Percentiles rank a stretch among this genome's conserved stretches.
These are phyloP conservation scores for Bonia amplexicaulis DNA, from an alignment of 176 grass and related monocot species.

Conservation along the genomic window DNA sequence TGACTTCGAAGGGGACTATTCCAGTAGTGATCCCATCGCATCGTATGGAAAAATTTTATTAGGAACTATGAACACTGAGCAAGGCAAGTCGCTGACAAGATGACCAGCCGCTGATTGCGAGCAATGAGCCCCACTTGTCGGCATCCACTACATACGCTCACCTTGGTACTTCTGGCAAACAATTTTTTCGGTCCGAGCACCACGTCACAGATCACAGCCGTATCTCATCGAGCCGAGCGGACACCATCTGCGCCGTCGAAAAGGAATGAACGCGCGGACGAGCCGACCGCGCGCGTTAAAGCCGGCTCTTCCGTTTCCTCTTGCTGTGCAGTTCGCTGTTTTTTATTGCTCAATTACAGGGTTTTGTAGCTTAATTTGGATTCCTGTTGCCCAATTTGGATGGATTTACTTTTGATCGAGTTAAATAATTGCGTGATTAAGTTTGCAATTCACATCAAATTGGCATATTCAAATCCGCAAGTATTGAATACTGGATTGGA, in stretches of 20 bases:
- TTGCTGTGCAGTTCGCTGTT: conserved; percentile 28
- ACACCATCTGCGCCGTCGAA: too few relatives aligned
- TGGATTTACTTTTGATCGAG: background rate
- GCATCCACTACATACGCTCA: too few relatives aligned
- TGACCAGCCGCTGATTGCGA: too few relatives aligned
- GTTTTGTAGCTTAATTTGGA: conserved; percentile 6
- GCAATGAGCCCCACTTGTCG: too few relatives aligned
- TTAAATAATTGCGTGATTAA: background rate
- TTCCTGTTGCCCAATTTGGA: background rate
- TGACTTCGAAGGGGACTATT: too few relatives aligned
- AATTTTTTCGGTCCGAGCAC: background rate
- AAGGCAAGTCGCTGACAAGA: too few relatives aligned
- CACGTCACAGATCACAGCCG: background rate
- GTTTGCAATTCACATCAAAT: background rate
- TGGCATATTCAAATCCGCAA: background rate
- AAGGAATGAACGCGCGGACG: background rate
- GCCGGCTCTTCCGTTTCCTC: conserved; percentile 35
- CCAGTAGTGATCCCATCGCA: too few relatives aligned
- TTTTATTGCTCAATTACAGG: background rate
- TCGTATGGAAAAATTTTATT: too few relatives aligned
- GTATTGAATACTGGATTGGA: background rate
- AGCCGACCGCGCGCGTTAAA: conserved; percentile 33
- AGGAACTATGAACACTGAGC: too few relatives aligned
- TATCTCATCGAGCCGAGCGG: background rate
- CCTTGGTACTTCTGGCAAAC: background rate